Conservation (phyloP, 345 rosid species). For the Brassica cretica region DNA sequence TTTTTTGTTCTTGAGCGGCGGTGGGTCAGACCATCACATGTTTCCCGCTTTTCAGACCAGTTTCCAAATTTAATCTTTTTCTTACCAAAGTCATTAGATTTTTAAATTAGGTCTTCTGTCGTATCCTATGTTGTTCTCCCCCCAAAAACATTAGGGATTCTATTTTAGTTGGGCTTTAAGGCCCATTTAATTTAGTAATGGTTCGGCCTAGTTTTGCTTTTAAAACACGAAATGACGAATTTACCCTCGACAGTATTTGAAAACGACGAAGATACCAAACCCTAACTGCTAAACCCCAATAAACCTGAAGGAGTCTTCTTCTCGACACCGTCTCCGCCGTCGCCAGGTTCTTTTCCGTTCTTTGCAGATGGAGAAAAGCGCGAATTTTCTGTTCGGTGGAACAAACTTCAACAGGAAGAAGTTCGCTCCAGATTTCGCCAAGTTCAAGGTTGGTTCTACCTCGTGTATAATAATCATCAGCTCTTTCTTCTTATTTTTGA, state of each 20-base stretch:
- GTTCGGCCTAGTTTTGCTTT: not conserved
- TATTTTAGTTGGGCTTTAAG: not conserved
- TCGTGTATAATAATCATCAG: not conserved
- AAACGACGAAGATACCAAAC: constrained; percentile 6
- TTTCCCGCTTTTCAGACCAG: constrained; percentile 55
- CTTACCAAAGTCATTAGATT: constrained; percentile 24
- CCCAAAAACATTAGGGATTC: not conserved
- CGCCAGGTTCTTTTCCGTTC: not conserved
- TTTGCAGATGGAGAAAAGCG: constrained; percentile 58
- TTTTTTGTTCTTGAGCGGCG: constrained; percentile 24
- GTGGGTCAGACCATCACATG: constrained; percentile 45
- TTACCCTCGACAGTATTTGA: not conserved
- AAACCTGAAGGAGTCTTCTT: not conserved
- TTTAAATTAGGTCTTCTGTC: not conserved
- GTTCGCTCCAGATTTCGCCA: constrained; percentile 61
- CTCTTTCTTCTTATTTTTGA: not conserved
- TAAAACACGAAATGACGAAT: not conserved
- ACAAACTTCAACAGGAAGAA: constrained; percentile 60
- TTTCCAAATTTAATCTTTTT: constrained; percentile 33
- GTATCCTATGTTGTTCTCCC: not conserved
- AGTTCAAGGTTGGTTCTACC: constrained; percentile 54
- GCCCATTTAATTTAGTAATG: not conserved
- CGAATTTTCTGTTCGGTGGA: constrained; percentile 79
- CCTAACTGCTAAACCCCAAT: constrained; percentile 20
- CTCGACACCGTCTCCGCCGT: constrained; percentile 28